Evolutionary conservation across 108 stramenopile species (phyloP).

Genomic region (Mayamaea pseudoterrestris): DNA sequence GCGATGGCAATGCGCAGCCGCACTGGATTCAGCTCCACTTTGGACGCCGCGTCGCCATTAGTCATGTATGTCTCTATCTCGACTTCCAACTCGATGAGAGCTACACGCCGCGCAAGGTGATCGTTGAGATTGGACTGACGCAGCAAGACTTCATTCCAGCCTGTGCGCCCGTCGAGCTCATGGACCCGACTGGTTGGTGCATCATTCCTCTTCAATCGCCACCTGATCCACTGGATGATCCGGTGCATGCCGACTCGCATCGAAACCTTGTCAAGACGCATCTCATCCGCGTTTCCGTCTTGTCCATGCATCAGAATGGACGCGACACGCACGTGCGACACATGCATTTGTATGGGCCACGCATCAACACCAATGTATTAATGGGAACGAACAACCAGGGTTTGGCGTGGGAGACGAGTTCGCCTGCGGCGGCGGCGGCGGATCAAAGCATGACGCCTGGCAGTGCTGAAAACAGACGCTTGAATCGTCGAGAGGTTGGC

Average conservation of each 20-base stretch:
- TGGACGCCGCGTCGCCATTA: constrained; percentile 67
- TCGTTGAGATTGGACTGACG: constrained; percentile 76
- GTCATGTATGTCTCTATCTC: constrained; percentile 80
- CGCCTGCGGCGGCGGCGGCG: too few relatives aligned
- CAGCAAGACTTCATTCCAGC: constrained; percentile 87
- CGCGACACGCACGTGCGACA: constrained; percentile 92
- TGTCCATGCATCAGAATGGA: constrained; percentile 96
- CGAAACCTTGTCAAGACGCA: constrained; percentile 62
- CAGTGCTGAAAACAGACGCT: too few relatives aligned
- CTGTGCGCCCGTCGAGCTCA: constrained; percentile 47
- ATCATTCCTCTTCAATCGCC: constrained; percentile 54
- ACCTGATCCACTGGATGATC: constrained; percentile 52
- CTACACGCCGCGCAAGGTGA: constrained; percentile 91
- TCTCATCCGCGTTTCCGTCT: constrained; percentile 80
- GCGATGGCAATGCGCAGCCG: constrained; percentile 79
- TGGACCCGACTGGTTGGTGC: constrained; percentile 85
- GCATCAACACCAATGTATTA: too few relatives aligned
- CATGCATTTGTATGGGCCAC: constrained; percentile 83
- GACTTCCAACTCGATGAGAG: constrained; percentile 86
- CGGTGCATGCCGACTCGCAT: constrained; percentile 18
- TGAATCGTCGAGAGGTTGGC: too few relatives aligned
- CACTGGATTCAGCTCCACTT: constrained; percentile 95
- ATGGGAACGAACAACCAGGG: too few relatives aligned
- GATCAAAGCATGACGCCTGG: too few relatives aligned
- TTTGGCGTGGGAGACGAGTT: too few relatives aligned